These are phyloP conservation scores for Helianthus tuberosus DNA, from an alignment of 129 eudicot species.

Conservation along the genomic window DNA sequence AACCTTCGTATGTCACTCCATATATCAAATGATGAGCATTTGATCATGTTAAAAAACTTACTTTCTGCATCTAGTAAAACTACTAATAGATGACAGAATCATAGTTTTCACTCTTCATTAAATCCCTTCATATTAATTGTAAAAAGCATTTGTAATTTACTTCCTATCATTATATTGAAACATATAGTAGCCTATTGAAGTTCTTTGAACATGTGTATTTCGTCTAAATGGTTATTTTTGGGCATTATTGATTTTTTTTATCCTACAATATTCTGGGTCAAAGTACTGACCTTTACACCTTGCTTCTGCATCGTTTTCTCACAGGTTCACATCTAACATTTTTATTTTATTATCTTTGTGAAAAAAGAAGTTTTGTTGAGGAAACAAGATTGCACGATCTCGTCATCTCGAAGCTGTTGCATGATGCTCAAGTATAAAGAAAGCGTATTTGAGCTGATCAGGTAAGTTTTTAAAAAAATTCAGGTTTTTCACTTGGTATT, in stretches of 20 bases:
- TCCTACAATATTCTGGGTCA: slow-evolving; percentile 41
- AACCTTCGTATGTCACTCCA: slow-evolving; percentile 72
- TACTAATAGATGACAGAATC: slow-evolving; percentile 7
- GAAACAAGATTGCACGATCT: slow-evolving; percentile 23
- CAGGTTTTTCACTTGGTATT: neutral
- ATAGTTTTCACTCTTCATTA: slow-evolving; percentile 11
- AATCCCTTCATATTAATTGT: slow-evolving; percentile 34
- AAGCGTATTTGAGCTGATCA: slow-evolving; percentile 1
- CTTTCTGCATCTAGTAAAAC: slow-evolving; percentile 47
- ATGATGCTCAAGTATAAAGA: slow-evolving; percentile 12
- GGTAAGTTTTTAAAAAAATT: neutral
- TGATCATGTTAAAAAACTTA: slow-evolving; percentile 61
- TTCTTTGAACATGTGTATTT: slow-evolving; percentile 12
- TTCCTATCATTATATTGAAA: slow-evolving; percentile 1
- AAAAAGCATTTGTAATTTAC: slow-evolving; percentile 25
- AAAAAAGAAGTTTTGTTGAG: slow-evolving; percentile 27
- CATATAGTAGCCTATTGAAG: neutral
- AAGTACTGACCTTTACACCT: slow-evolving; percentile 36
- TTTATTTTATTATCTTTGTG: slow-evolving; percentile 22
- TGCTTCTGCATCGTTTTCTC: slow-evolving; percentile 31
- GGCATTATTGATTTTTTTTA: too few relatives aligned
- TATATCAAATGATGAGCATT: slow-evolving; percentile 86
- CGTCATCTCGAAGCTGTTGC: slow-evolving; percentile 9
- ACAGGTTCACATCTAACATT: slow-evolving; percentile 12
- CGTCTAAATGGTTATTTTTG: neutral